phyloP scores from a whole-genome alignment of 2,329 filamentous ascomycete species.

The Exophiala dermatitidis region DNA sequence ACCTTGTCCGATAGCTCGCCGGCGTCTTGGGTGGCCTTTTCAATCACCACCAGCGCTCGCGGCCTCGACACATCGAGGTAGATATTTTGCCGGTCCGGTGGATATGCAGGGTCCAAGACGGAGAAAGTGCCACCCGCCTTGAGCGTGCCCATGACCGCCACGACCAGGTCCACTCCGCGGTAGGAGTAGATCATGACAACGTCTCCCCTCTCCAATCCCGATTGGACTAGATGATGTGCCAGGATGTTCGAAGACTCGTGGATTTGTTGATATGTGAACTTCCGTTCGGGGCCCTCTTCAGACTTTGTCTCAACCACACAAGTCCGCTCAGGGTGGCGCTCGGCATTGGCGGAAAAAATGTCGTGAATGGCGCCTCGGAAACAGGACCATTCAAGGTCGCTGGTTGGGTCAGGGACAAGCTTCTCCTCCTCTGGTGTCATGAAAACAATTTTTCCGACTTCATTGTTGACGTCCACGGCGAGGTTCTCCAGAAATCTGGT shows the following conservation, averaged over 20 bases:
- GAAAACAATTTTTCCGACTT: slow-evolving; percentile 40
- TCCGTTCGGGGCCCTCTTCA: slow-evolving; percentile 48
- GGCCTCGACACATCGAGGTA: slow-evolving; percentile 75
- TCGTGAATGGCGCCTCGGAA: slow-evolving; percentile 42
- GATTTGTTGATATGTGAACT: slow-evolving; percentile 80
- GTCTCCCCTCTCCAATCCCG: slow-evolving; percentile 69
- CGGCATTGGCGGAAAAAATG: slow-evolving; percentile 46
- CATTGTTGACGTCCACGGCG: slow-evolving; percentile 34
- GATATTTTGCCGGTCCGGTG: slow-evolving; percentile 71
- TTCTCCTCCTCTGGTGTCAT: slow-evolving; percentile 24
- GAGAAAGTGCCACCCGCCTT: slow-evolving; percentile 55
- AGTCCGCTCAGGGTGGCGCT: slow-evolving; percentile 58
- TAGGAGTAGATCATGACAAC: slow-evolving; percentile 91
- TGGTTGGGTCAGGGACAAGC: slow-evolving; percentile 38
- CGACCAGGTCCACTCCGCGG: slow-evolving; percentile 68
- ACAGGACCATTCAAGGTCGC: slow-evolving; percentile 40
- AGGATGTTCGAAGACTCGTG: slow-evolving; percentile 74
- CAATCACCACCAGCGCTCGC: slow-evolving; percentile 63
- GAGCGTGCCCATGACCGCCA: slow-evolving; percentile 70
- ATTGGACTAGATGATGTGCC: slow-evolving; percentile 67
- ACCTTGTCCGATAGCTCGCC: slow-evolving; percentile 56
- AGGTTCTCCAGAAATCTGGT: slow-evolving; percentile 37
- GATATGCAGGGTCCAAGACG: slow-evolving; percentile 71
- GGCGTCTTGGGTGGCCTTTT: slow-evolving; percentile 61
- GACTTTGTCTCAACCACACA: slow-evolving; percentile 61